Evolutionary conservation across 345 rosid genomes (phyloP).

Genomic region (Arabis alpina): DNA sequence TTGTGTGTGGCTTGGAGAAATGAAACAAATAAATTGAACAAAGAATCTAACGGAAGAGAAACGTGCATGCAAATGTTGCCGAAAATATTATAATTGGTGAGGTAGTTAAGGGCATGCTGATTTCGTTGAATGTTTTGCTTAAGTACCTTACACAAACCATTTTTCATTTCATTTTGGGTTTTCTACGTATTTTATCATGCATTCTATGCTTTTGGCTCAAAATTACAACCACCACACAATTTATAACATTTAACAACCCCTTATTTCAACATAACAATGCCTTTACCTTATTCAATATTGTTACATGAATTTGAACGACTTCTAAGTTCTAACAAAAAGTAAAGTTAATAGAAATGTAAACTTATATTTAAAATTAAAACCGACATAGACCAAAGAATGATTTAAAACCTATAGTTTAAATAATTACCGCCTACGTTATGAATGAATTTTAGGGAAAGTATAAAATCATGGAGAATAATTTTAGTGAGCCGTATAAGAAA

Average conservation of each 20-base stretch:
- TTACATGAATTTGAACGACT: background rate
- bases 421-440: too few species aligned
- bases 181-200: conserved; percentile 34
- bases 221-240: conserved; percentile 35
- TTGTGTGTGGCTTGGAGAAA: background rate
- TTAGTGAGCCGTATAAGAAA: background rate
- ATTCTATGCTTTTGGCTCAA: conserved; percentile 31
- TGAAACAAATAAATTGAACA: background rate
- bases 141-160: conserved; percentile 21
- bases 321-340: background rate
- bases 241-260: conserved; percentile 30
- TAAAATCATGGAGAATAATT: background rate
- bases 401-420: too few species aligned
- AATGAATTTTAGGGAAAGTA: too few species aligned
- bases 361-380: too few species aligned
- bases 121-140: conserved; percentile 40
- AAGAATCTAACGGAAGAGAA: conserved; percentile 38
- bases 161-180: conserved; percentile 4
- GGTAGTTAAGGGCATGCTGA: conserved; percentile 41
- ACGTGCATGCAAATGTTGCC: conserved; percentile 46
- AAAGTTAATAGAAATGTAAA: background rate
- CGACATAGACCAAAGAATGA: too few species aligned
- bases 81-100: conserved; percentile 34
- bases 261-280: conserved; percentile 22
- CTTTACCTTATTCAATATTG: background rate